These are phyloP conservation scores for Pelargonium hybrid DNA, from an alignment of 441 rosid genomes.

Conservation along the genomic window DNA sequence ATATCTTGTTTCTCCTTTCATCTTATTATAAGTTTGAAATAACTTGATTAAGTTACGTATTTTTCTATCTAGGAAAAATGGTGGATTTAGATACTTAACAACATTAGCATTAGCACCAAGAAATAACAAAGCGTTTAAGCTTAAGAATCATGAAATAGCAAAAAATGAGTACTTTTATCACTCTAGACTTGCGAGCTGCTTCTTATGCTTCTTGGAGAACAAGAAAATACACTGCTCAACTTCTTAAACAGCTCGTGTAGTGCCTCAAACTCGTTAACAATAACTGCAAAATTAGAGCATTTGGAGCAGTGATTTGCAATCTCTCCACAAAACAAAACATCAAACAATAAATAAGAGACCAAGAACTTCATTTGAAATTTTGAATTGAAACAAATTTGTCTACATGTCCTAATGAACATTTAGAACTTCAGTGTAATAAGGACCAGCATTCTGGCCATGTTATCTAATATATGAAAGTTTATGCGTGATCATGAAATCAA, in stretches of 20 bases:
- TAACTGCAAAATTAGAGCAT: neutral
- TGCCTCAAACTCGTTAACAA: neutral
- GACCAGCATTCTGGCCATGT: too few species aligned
- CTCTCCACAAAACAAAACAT: neutral
- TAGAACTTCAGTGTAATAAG: too few species aligned
- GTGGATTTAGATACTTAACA: neutral
- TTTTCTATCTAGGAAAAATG: neutral
- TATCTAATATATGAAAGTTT: too few species aligned
- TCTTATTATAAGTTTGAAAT: neutral
- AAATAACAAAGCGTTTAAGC: too few species aligned
- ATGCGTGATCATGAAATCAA: too few species aligned
- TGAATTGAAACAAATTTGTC: neutral
- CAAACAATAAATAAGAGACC: neutral
- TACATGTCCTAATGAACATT: neutral
- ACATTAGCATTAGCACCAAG: too few species aligned
- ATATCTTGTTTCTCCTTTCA: too few species aligned
- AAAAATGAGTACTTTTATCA: constrained; percentile 47
- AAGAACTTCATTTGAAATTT: neutral
- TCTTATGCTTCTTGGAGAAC: constrained; percentile 68
- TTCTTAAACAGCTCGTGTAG: neutral
- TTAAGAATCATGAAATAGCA: neutral
- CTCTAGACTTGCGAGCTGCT: constrained; percentile 61
- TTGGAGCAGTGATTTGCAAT: neutral
- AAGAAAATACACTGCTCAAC: neutral
- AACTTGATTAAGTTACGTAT: neutral